Evolutionary conservation across 805 yeast genomes (phyloP).

Genomic region (Ogataea minuta): DNA sequence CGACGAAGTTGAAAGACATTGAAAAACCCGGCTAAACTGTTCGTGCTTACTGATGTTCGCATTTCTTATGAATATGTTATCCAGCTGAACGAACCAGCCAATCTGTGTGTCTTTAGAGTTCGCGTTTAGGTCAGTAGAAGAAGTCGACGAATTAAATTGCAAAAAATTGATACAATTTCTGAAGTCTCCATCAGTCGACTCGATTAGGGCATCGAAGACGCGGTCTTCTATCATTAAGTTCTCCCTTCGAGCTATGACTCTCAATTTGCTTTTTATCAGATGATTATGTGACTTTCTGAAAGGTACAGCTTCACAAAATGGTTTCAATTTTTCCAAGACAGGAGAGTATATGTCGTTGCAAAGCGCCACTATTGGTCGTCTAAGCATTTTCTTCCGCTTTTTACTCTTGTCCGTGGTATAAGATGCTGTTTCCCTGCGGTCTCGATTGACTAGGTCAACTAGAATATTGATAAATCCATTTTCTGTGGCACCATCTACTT

Average conservation of each 20-base stretch:
- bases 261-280: constrained; percentile 46
- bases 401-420: constrained; percentile 26
- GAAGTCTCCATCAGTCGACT: constrained; percentile 74
- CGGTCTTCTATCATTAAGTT: constrained; percentile 45
- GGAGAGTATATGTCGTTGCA: constrained; percentile 85
- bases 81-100: constrained; percentile 67
- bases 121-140: constrained; percentile 15
- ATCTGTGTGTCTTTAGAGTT: constrained; percentile 56
- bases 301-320: constrained; percentile 66
- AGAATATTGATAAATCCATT: constrained; percentile 57
- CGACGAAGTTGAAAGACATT: constrained; percentile 45
- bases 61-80: constrained; percentile 56
- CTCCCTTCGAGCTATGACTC: constrained; percentile 56
- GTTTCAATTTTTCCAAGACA: constrained; percentile 71
- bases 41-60: constrained; percentile 44
- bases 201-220: constrained; percentile 62
- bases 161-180: constrained; percentile 80
- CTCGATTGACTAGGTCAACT: constrained; percentile 58
- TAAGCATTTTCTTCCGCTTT: constrained; percentile 39
- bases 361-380: constrained; percentile 86
- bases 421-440: constrained; percentile 48
- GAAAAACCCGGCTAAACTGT: constrained; percentile 47
- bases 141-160: constrained; percentile 51
- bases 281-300: constrained; percentile 58
- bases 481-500: constrained; percentile 79